Evolutionary conservation across 2,329 filamentous ascomycete genomes (phyloP).

Genomic region (Alternaria novae-zelandiae): DNA sequence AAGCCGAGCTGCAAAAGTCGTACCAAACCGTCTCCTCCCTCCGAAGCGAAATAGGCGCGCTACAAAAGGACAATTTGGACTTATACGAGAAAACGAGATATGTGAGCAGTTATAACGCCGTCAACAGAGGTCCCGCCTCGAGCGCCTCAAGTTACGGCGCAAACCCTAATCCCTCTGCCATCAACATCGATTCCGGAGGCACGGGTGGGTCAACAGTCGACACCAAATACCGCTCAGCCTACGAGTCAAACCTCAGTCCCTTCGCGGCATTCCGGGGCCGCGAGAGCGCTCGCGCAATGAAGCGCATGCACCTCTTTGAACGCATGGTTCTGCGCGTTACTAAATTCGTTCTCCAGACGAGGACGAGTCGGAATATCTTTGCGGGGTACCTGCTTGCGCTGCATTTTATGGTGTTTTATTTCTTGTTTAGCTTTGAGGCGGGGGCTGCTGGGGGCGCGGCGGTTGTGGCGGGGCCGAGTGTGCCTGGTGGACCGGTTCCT

Average conservation of each 20-base stretch:
- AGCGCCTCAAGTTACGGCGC: conserved; percentile 66
- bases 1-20: conserved; percentile 84
- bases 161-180: conserved; percentile 77
- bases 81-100: conserved; percentile 98
- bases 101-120: conserved; percentile 88
- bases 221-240: conserved; percentile 82
- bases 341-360: conserved; percentile 85
- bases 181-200: conserved; percentile 58
- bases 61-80: conserved; percentile 95
- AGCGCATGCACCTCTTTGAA: conserved; percentile 91
- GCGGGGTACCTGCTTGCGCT: conserved; percentile 88
- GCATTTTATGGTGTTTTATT: conserved; percentile 85
- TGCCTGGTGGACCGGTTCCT: conserved; percentile 22
- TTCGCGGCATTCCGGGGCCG: conserved; percentile 96
- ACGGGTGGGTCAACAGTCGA: conserved; percentile 53
- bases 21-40: conserved; percentile 84
- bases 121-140: conserved; percentile 67
- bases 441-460: conserved; percentile 29
- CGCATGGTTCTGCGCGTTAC: conserved; percentile 89
- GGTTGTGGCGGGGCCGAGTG: conserved; percentile 38
- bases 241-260: conserved; percentile 93
- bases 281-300: conserved; percentile 88
- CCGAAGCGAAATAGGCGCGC: conserved; percentile 84
- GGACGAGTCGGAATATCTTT: conserved; percentile 91
- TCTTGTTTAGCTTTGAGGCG: conserved; percentile 81